A percentile compares a stretch with the other conserved stretches of the same genome.
These are phyloP conservation scores for Euphorbia lathyris DNA, from an alignment of 345 rosid species.

Conservation along the genomic window DNA sequence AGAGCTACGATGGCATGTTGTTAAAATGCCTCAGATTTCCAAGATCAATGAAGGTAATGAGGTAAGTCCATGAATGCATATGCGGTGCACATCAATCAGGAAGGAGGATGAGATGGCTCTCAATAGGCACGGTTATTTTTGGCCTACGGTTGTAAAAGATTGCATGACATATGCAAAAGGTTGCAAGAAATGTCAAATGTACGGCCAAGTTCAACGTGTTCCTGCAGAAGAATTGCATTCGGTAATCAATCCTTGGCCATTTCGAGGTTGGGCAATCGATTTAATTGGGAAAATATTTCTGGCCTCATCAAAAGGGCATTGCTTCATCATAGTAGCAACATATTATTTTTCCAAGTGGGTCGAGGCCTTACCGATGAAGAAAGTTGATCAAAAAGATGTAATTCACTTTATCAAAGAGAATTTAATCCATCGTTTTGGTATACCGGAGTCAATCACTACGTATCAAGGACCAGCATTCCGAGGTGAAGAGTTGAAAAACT, in stretches of 20 bases:
- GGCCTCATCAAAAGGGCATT: background rate
- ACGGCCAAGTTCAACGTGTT: background rate
- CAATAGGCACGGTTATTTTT: background rate
- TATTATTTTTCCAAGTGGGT: background rate
- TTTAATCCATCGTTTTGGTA: background rate
- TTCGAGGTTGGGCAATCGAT: background rate
- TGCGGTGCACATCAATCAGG: background rate
- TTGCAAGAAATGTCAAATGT: background rate
- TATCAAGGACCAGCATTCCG: background rate
- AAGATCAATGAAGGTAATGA: background rate
- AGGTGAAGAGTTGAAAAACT: too few relatives aligned
- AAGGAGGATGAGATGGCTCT: background rate
- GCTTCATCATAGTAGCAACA: too few relatives aligned
- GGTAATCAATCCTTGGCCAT: too few relatives aligned
- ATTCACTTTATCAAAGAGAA: too few relatives aligned
- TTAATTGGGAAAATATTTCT: too few relatives aligned
- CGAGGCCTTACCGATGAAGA: background rate
- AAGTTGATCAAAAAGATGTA: background rate
- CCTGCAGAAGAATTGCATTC: background rate
- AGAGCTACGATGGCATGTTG: background rate
- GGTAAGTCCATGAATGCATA: background rate
- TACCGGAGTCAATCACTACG: background rate
- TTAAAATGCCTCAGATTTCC: background rate
- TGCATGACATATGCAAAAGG: background rate
- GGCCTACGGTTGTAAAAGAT: too few relatives aligned